Evolutionary conservation across 495 filamentous ascomycete genomes (phyloP), one percentile per base, ranked within the genome.

Genomic region (Penicillium riverlandense): DNA sequence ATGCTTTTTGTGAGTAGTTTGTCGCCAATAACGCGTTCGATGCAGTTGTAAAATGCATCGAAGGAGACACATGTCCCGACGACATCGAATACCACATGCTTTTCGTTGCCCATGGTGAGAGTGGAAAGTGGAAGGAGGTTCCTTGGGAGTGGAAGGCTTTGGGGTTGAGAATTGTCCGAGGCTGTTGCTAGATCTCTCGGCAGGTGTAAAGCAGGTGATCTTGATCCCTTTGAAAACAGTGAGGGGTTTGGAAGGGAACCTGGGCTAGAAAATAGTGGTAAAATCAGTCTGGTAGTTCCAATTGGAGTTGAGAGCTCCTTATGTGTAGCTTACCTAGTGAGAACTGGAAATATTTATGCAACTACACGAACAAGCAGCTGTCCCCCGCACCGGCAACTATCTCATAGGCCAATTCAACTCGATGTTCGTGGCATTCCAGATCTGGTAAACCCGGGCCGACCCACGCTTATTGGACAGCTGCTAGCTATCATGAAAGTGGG

Each of bases 1-100:
- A 72, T 58, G 14, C 45, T 53, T 22, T 65, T 40, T n/a, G 61
- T 55, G 27, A 49, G 64, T 7, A 71, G 57, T 29, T 55, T 54
- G 43, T 50, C 48, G 11, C 66, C 67, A 11, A 70, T 48, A 10
- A 47, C 50, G 29, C 35, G 30, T 30, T 61, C 57, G 31, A 70
- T 59, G 33, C 59, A 54, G 16, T 53, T 40, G 52, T 54, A 62
- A 35, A 67, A 49, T 40, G 47, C 39, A 11, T 63, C 58, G 48
- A 60, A 69, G 29, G 49, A 45, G 33, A 69, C 58, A 1, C 60
- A 55, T 9, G 67, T 71, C 16, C 66, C 67, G 30, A 71, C 62
- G 11, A 71, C 57, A 43, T 71, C 64, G 37, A 71, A 71, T 14
- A 69, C 67, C 37, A 70, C 58, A 31, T 65, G 61, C 45, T 67